phyloP scores from a whole-genome alignment of 768 basidiomycete species.

The Phlegmacium glaucopus region DNA sequence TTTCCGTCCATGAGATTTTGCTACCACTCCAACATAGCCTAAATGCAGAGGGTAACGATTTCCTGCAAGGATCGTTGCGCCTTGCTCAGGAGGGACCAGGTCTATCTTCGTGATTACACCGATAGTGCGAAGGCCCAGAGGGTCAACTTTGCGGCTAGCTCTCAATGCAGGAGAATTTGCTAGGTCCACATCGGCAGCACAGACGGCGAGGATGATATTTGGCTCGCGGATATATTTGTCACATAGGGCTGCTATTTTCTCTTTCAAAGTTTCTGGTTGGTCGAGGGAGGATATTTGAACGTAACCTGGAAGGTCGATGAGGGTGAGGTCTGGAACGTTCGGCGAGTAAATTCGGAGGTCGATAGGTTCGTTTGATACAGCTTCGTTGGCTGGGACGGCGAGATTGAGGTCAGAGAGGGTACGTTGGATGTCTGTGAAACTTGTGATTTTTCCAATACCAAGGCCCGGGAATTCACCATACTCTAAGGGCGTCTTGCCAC shows the following conservation, averaged over 20 bases:
- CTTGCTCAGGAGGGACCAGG: constrained; percentile 82
- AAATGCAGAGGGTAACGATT: constrained; percentile 97
- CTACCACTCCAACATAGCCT: constrained; percentile 95
- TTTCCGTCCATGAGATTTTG: constrained; percentile 68
- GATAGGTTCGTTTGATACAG: constrained; percentile 93
- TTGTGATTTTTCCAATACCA: constrained; percentile 83
- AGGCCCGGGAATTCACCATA: constrained; percentile 95
- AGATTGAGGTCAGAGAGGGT: constrained; percentile 94
- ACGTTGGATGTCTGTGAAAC: constrained; percentile 90
- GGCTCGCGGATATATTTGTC: constrained; percentile 99
- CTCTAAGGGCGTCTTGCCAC: constrained; percentile 59
- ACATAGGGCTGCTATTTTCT: constrained; percentile 86
- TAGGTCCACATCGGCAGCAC: constrained; percentile 96
- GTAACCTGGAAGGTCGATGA: constrained; percentile 97
- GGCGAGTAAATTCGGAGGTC: constrained; percentile 96
- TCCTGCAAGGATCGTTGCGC: constrained; percentile 76
- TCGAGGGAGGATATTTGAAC: constrained; percentile 93
- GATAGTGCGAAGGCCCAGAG: constrained; percentile 91
- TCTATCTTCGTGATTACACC: constrained; percentile 99
- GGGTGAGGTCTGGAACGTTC: constrained; percentile 92
- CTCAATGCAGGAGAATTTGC: constrained; percentile 96
- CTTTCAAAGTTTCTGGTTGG: constrained; percentile 91
- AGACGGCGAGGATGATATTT: constrained; percentile 99
- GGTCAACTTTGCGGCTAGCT: constrained; percentile 92
- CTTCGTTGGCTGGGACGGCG: constrained; percentile 85